Conservation (phyloP, 306 rosid genomes). For the Betula pendula region DNA sequence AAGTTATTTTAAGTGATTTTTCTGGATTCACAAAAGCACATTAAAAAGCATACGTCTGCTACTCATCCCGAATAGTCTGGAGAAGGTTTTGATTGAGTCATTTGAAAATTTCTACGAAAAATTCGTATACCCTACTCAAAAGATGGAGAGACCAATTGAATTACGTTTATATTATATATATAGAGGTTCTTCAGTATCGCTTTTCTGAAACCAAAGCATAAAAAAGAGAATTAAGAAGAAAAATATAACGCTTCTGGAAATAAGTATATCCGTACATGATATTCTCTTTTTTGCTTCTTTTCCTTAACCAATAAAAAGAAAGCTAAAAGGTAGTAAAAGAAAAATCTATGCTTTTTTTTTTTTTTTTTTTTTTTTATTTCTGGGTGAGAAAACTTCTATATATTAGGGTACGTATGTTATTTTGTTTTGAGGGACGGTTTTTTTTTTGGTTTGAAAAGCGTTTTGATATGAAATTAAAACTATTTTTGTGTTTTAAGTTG, state of each 20-base stretch:
- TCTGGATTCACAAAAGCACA: neutral
- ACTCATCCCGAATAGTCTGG: slow-evolving; percentile 19
- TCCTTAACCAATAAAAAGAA: neutral
- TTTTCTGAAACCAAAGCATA: neutral
- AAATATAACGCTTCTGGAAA: slow-evolving; percentile 20
- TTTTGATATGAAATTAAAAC: too few species aligned
- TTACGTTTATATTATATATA: neutral
- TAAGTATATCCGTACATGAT: neutral
- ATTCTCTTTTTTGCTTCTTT: neutral
- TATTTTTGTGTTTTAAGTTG: too few species aligned
- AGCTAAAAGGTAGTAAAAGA: neutral
- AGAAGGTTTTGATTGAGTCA: slow-evolving; percentile 8
- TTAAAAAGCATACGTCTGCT: neutral
- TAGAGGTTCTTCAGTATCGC: neutral
- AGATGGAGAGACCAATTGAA: neutral
- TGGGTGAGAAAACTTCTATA: neutral
- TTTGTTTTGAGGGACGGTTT: too few species aligned
- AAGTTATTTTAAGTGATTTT: neutral
- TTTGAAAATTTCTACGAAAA: slow-evolving; percentile 7
- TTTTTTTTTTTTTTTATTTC: neutral
- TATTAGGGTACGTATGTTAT: too few species aligned
- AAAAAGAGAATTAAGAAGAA: slow-evolving; percentile 1
- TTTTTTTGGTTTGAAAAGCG: too few species aligned
- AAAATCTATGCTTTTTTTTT: neutral
- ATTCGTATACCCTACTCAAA: neutral